Conservation (phyloP, 1,284 basidiomycete species). For the Pyrrhoderma noxium region DNA sequence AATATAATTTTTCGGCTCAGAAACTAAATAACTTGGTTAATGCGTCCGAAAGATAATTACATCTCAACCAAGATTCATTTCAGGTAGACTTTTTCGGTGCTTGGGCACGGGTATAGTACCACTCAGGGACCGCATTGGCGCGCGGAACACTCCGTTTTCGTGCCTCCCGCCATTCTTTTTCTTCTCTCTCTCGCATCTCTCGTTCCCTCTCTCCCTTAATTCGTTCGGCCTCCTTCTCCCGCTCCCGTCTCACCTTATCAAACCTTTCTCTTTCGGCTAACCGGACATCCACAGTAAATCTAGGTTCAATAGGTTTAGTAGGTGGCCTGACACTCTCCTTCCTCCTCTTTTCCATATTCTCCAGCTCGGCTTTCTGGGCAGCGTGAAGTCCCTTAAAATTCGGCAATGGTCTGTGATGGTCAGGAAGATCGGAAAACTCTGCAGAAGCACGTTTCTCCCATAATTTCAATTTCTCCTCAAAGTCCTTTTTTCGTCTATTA, state of each 20-base stretch:
- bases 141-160: conserved; percentile 55
- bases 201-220: conserved; percentile 35
- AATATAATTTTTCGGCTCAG: too few species aligned
- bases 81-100: conserved; percentile 41
- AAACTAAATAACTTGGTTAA: too few species aligned
- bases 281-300: conserved; percentile 47
- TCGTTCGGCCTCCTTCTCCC: conserved; percentile 44
- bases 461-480: conserved; percentile 22
- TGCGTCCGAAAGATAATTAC: too few species aligned
- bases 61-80: too few species aligned
- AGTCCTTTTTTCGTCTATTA: conserved; percentile 19
- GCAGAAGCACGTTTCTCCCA: conserved; percentile 22
- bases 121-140: conserved; percentile 65
- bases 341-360: conserved; percentile 25
- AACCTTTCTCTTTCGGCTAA: conserved; percentile 55
- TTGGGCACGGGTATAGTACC: conserved; percentile 65
- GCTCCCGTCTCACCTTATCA: conserved; percentile 47
- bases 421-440: conserved; percentile 18
- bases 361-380: conserved; percentile 36
- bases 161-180: conserved; percentile 47
- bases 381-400: conserved; percentile 50
- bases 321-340: conserved; percentile 41
- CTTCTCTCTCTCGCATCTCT: conserved; percentile 39
- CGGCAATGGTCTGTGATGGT: conserved; percentile 28
- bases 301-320: conserved; percentile 37